A percentile compares a stretch with the other conserved stretches of the same genome.
Evolutionary conservation across 2,329 filamentous ascomycete genomes (phyloP).

Genomic region (Stagonosporopsis vannaccii): DNA sequence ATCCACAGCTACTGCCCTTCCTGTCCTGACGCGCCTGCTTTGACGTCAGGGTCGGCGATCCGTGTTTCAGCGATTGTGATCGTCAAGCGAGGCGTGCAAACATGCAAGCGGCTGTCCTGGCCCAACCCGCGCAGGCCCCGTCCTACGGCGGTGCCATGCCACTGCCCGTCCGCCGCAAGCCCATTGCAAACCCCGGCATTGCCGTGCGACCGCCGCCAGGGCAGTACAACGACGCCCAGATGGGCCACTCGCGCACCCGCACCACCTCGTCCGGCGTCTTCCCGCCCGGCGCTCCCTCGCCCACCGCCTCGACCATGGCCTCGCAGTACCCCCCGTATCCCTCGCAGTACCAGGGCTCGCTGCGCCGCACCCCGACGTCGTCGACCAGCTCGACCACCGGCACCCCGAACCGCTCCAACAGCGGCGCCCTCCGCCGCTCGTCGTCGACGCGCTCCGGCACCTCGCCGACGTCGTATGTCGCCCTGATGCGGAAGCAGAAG

Average conservation of each 20-base stretch:
- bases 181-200: conserved; percentile 43
- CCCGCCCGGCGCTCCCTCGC: conserved; percentile 25
- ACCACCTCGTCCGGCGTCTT: conserved; percentile 50
- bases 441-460: conserved; percentile 78
- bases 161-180: conserved; percentile 44
- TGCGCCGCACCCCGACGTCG: conserved; percentile 68
- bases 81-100: conserved; percentile 27
- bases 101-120: conserved; percentile 41
- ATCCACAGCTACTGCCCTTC: conserved; percentile 21
- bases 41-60: conserved; percentile 38
- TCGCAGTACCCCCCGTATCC: conserved; percentile 37
- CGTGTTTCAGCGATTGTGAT: conserved; percentile 32
- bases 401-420: conserved; percentile 56
- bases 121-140: conserved; percentile 32
- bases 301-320: conserved; percentile 38
- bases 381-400: conserved; percentile 71
- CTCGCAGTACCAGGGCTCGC: conserved; percentile 44
- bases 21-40: conserved; percentile 27
- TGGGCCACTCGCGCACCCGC: conserved; percentile 47
- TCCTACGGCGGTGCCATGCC: conserved; percentile 35
- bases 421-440: conserved; percentile 71
- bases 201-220: conserved; percentile 40
- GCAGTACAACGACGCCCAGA: conserved; percentile 31
- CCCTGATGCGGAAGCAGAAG: conserved; percentile 94
- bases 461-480: conserved; percentile 81